phyloP scores from a whole-genome alignment of 345 rosid genomes.

The Stellera chamaejasme region DNA sequence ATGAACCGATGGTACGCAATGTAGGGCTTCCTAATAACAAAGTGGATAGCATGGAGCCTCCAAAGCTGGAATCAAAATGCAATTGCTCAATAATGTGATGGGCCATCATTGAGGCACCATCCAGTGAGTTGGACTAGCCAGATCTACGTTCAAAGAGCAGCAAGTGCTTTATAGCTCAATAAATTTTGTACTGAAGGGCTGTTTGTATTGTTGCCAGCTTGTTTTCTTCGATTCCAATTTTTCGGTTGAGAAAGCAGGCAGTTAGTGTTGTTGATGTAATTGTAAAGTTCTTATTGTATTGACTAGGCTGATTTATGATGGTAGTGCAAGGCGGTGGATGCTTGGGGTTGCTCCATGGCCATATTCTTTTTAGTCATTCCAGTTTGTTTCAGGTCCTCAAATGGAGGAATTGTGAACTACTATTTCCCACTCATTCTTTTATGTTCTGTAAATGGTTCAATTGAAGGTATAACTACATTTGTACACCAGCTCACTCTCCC shows the following conservation, averaged over 20 bases:
- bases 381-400: not conserved
- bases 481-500: too few species aligned
- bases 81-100: slow-evolving; percentile 95
- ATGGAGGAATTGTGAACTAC: not conserved
- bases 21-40: slow-evolving; percentile 52
- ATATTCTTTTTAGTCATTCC: slow-evolving; percentile 1
- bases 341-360: slow-evolving; percentile 21
- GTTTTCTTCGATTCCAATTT: slow-evolving; percentile 27
- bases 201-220: slow-evolving; percentile 26
- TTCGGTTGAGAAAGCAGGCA: slow-evolving; percentile 23
- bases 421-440: not conserved
- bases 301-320: slow-evolving; percentile 22
- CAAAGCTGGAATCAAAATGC: slow-evolving; percentile 91
- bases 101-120: slow-evolving; percentile 11
- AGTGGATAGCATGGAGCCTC: slow-evolving; percentile 57
- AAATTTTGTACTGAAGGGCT: slow-evolving; percentile 30
- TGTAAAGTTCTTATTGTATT: slow-evolving; percentile 33
- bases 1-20: slow-evolving; percentile 44
- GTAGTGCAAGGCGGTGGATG: slow-evolving; percentile 29
- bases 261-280: slow-evolving; percentile 33
- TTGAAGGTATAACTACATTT: too few species aligned
- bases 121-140: not conserved
- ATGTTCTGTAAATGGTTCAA: not conserved
- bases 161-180: slow-evolving; percentile 17
- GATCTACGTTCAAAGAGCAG: slow-evolving; percentile 3